Conservation (phyloP, 306 rosid species). For the Arachis hypogaea region DNA sequence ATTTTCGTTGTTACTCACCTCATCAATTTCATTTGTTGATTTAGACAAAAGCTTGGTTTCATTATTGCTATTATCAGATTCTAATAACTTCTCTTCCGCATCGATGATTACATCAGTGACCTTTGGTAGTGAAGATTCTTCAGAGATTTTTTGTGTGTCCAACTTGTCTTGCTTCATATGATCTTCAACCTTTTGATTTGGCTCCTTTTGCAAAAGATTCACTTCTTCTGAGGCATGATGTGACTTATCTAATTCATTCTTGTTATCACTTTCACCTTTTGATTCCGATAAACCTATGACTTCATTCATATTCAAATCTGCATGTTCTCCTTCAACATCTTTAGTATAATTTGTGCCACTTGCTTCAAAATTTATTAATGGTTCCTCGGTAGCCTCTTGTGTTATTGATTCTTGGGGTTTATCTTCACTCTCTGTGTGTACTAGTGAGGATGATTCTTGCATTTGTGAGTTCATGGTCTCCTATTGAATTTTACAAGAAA, state of each 20-base stretch:
- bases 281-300: background rate
- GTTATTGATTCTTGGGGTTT: slow-evolving; percentile 1
- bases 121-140: slow-evolving; percentile 26
- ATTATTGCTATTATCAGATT: slow-evolving; percentile 13
- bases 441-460: slow-evolving; percentile 35
- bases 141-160: background rate
- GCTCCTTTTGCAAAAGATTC: slow-evolving; percentile 14
- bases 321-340: slow-evolving; percentile 20
- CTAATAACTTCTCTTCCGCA: background rate
- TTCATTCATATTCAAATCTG: slow-evolving; percentile 15
- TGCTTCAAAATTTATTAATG: slow-evolving; percentile 15
- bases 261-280: background rate
- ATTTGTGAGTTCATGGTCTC: slow-evolving; percentile 32
- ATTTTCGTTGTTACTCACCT: background rate
- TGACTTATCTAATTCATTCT: slow-evolving; percentile 6
- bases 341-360: slow-evolving; percentile 2
- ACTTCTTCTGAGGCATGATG: slow-evolving; percentile 17
- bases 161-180: slow-evolving; percentile 5
- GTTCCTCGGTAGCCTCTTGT: slow-evolving; percentile 24
- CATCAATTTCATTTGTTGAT: slow-evolving; percentile 1
- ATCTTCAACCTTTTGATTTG: slow-evolving; percentile 18
- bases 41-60: slow-evolving; percentile 24
- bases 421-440: slow-evolving; percentile 28
- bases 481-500: slow-evolving; percentile 38
- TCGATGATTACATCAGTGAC: slow-evolving; percentile 8